Conservation (phyloP, 768 basidiomycete genomes). For the Lepiota brunneoincarnata region DNA sequence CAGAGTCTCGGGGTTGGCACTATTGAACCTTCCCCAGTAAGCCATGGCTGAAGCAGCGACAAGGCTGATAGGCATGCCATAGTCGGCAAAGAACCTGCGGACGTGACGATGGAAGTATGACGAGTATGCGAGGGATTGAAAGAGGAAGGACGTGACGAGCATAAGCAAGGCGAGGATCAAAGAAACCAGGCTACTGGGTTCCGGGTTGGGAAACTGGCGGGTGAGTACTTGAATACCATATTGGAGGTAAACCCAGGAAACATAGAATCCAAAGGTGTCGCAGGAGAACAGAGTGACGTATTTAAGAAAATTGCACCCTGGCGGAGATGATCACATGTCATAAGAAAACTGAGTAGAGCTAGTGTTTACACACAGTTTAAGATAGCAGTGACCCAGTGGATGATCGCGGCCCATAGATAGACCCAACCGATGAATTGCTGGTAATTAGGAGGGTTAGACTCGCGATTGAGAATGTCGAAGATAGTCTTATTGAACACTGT, state of each 20-base stretch:
- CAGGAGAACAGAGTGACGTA: slow-evolving; percentile 90
- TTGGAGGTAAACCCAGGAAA: slow-evolving; percentile 87
- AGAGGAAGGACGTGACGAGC: slow-evolving; percentile 72
- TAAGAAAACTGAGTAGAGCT: not conserved
- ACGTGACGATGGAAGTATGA: slow-evolving; percentile 71
- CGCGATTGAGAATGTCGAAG: slow-evolving; percentile 64
- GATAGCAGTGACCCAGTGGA: slow-evolving; percentile 79
- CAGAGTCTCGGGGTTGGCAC: slow-evolving; percentile 58
- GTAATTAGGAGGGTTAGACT: slow-evolving; percentile 64
- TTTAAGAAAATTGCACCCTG: slow-evolving; percentile 81
- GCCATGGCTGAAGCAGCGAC: slow-evolving; percentile 74
- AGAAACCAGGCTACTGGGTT: slow-evolving; percentile 54
- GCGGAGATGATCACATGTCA: not conserved
- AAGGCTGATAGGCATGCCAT: slow-evolving; percentile 89
- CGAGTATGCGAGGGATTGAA: slow-evolving; percentile 61
- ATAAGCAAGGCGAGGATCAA: slow-evolving; percentile 78
- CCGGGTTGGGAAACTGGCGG: slow-evolving; percentile 52
- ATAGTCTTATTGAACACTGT: slow-evolving; percentile 93
- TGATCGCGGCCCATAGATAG: slow-evolving; percentile 85
- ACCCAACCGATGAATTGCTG: slow-evolving; percentile 91
- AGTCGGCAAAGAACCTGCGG: slow-evolving; percentile 77
- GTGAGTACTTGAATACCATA: slow-evolving; percentile 86
- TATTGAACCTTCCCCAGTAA: slow-evolving; percentile 81
- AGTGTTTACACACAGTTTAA: slow-evolving; percentile 58
- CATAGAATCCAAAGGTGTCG: slow-evolving; percentile 92